phyloP scores from a whole-genome alignment of 768 basidiomycete species.

The Pleurotus tuoliensis region DNA sequence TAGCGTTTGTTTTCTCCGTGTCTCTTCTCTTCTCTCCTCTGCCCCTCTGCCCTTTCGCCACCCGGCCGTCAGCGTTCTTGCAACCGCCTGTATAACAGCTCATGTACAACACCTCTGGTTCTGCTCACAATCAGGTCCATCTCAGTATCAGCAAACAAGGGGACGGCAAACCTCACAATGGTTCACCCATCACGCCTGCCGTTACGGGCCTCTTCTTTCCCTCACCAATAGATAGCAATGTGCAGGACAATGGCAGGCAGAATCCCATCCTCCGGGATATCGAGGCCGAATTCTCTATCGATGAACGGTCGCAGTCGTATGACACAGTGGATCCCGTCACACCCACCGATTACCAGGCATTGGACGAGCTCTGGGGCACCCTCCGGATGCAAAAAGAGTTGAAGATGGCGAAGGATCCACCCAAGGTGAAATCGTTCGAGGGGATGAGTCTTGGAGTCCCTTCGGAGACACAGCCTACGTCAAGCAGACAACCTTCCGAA shows the following conservation, averaged over 20 bases:
- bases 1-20: conserved; percentile 15
- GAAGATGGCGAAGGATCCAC: conserved; percentile 62
- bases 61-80: conserved; percentile 5
- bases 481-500: conserved; percentile 15
- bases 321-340: conserved; percentile 31
- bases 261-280: conserved; percentile 6
- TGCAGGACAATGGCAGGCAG: conserved; percentile 4
- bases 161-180: background rate
- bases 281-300: conserved; percentile 7
- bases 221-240: conserved; percentile 33
- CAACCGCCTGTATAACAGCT: conserved; percentile 6
- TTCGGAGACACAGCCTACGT: conserved; percentile 22
- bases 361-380: conserved; percentile 64
- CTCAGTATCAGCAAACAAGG: conserved; percentile 5
- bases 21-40: conserved; percentile 15
- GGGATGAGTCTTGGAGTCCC: conserved; percentile 33
- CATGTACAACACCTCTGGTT: conserved; percentile 10
- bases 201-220: conserved; percentile 48
- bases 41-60: conserved; percentile 3
- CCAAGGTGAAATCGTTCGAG: conserved; percentile 70
- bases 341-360: conserved; percentile 34
- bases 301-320: conserved; percentile 32
- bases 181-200: conserved; percentile 39
- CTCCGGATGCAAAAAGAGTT: conserved; percentile 63
- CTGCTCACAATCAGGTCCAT: conserved; percentile 9